A percentile compares a stretch with the other conserved stretches of the same genome.
These are phyloP conservation scores for Scedosporium boydii DNA, from an alignment of 2,329 filamentous ascomycete genomes.

Conservation along the genomic window DNA sequence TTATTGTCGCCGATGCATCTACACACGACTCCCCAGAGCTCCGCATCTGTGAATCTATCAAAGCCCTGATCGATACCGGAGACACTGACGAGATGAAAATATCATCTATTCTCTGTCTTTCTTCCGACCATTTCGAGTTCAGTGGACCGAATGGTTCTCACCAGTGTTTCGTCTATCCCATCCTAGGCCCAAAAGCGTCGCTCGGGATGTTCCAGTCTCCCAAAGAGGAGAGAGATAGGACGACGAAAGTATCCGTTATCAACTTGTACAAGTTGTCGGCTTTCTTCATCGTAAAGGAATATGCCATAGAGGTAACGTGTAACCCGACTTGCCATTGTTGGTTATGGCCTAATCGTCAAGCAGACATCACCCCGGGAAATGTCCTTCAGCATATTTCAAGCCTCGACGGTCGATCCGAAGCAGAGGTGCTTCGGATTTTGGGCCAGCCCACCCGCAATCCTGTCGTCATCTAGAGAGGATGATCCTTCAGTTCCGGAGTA, in stretches of 20 bases:
- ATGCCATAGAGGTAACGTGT: neutral
- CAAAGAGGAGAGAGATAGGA: slow-evolving; percentile 2
- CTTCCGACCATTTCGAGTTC: slow-evolving; percentile 14
- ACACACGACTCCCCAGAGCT: neutral
- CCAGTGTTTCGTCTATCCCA: slow-evolving; percentile 15
- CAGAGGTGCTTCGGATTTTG: slow-evolving; percentile 10
- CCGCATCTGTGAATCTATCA: neutral
- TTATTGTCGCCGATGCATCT: neutral
- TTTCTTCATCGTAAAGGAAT: neutral
- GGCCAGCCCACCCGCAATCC: slow-evolving; percentile 8
- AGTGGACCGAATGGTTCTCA: slow-evolving; percentile 18
- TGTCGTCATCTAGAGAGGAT: slow-evolving; percentile 9
- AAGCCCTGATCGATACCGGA: neutral
- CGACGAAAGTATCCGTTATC: slow-evolving; percentile 9
- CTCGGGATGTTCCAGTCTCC: slow-evolving; percentile 8
- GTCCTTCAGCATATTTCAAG: neutral
- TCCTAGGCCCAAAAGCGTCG: slow-evolving; percentile 18
- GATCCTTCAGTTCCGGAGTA: slow-evolving; percentile 13
- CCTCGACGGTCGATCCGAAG: neutral
- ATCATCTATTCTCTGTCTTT: slow-evolving; percentile 8
- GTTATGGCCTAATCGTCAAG: neutral
- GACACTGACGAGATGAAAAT: neutral
- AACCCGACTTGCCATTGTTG: neutral
- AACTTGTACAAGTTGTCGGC: neutral
- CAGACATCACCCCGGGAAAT: neutral